Percentiles rank a stretch among this genome's conserved stretches.
Evolutionary conservation across 371 early-diverging fungal species (phyloP).

Genomic region (Mucor velutinosus): DNA sequence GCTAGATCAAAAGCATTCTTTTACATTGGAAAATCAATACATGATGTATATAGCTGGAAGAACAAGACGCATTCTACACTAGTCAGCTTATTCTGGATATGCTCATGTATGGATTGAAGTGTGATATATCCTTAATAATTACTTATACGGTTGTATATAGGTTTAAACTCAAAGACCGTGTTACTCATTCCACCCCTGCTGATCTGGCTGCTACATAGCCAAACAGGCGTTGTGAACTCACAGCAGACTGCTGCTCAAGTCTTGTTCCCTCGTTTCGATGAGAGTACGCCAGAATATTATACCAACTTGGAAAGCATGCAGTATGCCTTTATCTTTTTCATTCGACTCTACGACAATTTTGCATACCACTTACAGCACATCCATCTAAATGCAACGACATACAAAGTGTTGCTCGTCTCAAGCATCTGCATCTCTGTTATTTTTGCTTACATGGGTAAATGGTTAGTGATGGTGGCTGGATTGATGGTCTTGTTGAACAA

Average conservation of each 20-base stretch:
- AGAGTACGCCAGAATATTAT: slow-evolving; percentile 38
- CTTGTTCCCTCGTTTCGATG: slow-evolving; percentile 40
- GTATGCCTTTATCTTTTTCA: slow-evolving; percentile 33
- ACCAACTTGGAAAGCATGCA: slow-evolving; percentile 40
- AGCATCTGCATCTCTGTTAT: slow-evolving; percentile 4
- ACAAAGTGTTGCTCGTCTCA: slow-evolving; percentile 12
- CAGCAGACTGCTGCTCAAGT: slow-evolving; percentile 28
- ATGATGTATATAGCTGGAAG: slow-evolving; percentile 43
- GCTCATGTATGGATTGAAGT: slow-evolving; percentile 11
- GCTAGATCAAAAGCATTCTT: slow-evolving; percentile 43
- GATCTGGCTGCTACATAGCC: slow-evolving; percentile 23
- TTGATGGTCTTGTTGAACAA: slow-evolving; percentile 37
- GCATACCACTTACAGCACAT: slow-evolving; percentile 38
- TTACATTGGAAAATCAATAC: slow-evolving; percentile 17
- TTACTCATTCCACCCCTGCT: slow-evolving; percentile 27
- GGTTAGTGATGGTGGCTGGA: slow-evolving; percentile 26
- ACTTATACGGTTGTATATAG: slow-evolving; percentile 14
- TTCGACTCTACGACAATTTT: slow-evolving; percentile 43
- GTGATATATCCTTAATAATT: background rate
- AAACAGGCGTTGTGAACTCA: slow-evolving; percentile 16
- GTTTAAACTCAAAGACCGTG: slow-evolving; percentile 30
- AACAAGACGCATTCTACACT: slow-evolving; percentile 16
- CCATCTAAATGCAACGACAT: slow-evolving; percentile 18
- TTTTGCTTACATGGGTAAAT: slow-evolving; percentile 8
- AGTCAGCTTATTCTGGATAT: slow-evolving; percentile 21